These are phyloP conservation scores for Rubus parviflorus DNA, from an alignment of 306 rosid genomes.

Conservation along the genomic window DNA sequence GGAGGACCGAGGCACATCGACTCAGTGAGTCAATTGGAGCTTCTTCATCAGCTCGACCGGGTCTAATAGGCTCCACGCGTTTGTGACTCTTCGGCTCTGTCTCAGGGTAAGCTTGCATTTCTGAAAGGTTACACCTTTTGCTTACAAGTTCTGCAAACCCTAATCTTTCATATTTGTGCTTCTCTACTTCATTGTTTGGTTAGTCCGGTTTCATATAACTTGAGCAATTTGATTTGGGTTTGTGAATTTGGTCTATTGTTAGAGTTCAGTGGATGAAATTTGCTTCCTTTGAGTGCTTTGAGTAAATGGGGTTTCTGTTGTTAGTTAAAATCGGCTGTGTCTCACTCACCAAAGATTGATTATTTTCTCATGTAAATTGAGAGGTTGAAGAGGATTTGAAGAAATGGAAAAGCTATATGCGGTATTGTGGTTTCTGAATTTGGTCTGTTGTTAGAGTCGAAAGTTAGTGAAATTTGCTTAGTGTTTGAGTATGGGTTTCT, in stretches of 20 bases:
- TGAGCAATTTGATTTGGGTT: conserved; percentile 6
- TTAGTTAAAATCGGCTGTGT: neutral
- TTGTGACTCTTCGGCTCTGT: neutral
- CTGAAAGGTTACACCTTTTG: neutral
- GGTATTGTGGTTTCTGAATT: neutral
- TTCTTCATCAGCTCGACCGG: neutral
- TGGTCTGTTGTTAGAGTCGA: neutral
- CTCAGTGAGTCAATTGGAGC: neutral
- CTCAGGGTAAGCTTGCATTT: neutral
- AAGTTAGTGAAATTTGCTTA: neutral
- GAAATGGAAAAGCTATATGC: neutral
- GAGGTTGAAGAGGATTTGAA: neutral
- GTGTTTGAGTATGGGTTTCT: neutral
- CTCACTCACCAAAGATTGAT: neutral
- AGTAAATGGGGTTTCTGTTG: neutral
- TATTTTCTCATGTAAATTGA: neutral
- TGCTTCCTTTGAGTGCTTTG: neutral
- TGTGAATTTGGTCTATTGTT: neutral
- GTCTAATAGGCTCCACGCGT: neutral
- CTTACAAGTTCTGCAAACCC: conserved; percentile 2
- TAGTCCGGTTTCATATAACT: neutral
- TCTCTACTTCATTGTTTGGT: neutral
- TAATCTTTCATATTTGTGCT: neutral
- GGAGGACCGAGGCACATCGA: neutral
- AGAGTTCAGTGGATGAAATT: neutral